Conservation (phyloP, 2,329 filamentous ascomycete species). For the Orbilia quercus region DNA sequence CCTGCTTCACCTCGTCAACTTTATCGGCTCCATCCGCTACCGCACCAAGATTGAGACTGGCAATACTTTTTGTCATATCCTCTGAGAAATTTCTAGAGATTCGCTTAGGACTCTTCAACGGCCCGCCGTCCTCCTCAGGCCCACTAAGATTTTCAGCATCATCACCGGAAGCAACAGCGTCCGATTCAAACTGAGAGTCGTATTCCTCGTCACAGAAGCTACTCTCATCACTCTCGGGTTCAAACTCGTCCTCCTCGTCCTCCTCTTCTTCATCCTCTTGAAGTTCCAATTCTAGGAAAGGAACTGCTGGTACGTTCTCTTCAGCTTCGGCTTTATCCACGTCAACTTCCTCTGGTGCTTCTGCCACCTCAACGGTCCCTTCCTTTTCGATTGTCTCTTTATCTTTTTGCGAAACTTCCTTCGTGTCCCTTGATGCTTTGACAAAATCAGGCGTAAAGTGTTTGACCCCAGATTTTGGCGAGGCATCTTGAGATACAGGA, state of each 20-base stretch:
- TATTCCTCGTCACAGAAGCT: slow-evolving; percentile 54
- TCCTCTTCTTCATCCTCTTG: slow-evolving; percentile 50
- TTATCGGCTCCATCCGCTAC: slow-evolving; percentile 8
- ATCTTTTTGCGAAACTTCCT: background rate
- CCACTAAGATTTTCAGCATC: slow-evolving; percentile 48
- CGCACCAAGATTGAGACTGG: slow-evolving; percentile 34
- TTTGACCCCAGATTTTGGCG: background rate
- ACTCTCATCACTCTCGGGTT: slow-evolving; percentile 47
- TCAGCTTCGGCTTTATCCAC: slow-evolving; percentile 20
- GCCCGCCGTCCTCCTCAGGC: slow-evolving; percentile 46
- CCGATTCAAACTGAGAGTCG: slow-evolving; percentile 50
- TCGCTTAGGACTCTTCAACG: slow-evolving; percentile 49
- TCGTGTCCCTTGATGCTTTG: background rate
- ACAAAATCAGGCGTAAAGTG: background rate
- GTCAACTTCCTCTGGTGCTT: too few relatives aligned
- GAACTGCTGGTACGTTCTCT: slow-evolving; percentile 21
- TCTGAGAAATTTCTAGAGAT: slow-evolving; percentile 43
- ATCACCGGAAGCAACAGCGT: slow-evolving; percentile 41
- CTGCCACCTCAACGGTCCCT: too few relatives aligned
- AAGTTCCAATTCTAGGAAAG: slow-evolving; percentile 46
- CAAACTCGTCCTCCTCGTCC: slow-evolving; percentile 47
- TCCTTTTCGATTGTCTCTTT: slow-evolving; percentile 3
- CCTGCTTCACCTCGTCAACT: slow-evolving; percentile 18
- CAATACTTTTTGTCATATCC: slow-evolving; percentile 40
- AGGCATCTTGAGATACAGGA: background rate